Conservation (phyloP, 2,329 filamentous ascomycete species). For the Ophiostoma triangulosporum region DNA sequence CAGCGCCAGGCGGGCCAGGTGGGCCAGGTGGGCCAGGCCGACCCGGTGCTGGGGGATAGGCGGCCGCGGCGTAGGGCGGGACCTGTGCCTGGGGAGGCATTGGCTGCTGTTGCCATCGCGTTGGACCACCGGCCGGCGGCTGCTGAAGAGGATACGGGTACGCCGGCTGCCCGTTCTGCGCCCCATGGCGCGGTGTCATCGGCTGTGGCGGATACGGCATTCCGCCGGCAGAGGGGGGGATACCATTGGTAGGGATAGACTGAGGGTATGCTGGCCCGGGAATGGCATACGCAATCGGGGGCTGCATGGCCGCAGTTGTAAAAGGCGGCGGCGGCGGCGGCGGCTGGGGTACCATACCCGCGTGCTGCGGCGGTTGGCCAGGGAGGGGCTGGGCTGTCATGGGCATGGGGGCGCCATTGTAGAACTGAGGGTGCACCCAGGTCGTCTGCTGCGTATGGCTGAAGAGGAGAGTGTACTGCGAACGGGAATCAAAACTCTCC, state of each 20-base stretch:
- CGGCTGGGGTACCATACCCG: slow-evolving; percentile 4
- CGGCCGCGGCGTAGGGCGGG: slow-evolving; percentile 18
- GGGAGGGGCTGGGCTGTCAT: neutral
- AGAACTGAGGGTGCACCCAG: slow-evolving; percentile 46
- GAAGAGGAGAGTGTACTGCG: slow-evolving; percentile 58
- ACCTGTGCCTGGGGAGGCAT: slow-evolving; percentile 7
- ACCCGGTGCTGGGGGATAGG: slow-evolving; percentile 16
- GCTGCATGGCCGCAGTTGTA: slow-evolving; percentile 26
- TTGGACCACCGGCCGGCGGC: slow-evolving; percentile 15
- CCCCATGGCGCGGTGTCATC: slow-evolving; percentile 6
- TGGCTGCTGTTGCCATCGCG: slow-evolving; percentile 15
- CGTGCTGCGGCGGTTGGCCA: neutral
- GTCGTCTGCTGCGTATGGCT: slow-evolving; percentile 39
- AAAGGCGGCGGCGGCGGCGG: slow-evolving; percentile 1
- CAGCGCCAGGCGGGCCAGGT: slow-evolving; percentile 14
- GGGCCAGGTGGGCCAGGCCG: slow-evolving; percentile 9
- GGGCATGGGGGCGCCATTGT: slow-evolving; percentile 21
- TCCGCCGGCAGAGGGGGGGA: slow-evolving; percentile 28
- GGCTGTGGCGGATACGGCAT: slow-evolving; percentile 25
- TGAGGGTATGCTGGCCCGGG: slow-evolving; percentile 25
- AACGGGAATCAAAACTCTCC: slow-evolving; percentile 50
- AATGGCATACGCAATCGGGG: slow-evolving; percentile 32
- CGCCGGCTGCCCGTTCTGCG: neutral
- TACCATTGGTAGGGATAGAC: slow-evolving; percentile 28
- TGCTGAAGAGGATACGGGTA: slow-evolving; percentile 24